Evolutionary conservation across 257 asterid genomes (phyloP).

Genomic region (Schizonepeta tenuifolia): DNA sequence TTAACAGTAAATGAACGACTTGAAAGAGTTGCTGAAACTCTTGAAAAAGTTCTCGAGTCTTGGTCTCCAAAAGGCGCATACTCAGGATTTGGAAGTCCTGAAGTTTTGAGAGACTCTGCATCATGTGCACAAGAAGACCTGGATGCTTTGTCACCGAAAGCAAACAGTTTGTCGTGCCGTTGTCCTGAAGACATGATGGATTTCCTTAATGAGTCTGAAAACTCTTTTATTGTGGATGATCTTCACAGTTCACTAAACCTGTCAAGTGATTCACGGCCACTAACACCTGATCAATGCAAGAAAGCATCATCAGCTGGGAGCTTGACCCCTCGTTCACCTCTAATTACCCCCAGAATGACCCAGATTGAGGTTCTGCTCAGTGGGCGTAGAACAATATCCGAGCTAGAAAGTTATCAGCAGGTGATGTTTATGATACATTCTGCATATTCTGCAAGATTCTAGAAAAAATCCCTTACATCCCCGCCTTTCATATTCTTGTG

Average conservation of each 20-base stretch:
- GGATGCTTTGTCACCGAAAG: constrained; percentile 56
- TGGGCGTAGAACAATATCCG: constrained; percentile 71
- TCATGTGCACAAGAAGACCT: constrained; percentile 49
- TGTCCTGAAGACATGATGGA: constrained; percentile 60
- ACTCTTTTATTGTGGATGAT: constrained; percentile 48
- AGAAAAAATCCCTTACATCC: constrained; percentile 6
- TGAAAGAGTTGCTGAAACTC: constrained; percentile 80
- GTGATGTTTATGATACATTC: constrained; percentile 43
- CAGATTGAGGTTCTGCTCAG: constrained; percentile 77
- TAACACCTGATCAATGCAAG: constrained; percentile 53
- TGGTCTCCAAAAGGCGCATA: constrained; percentile 68
- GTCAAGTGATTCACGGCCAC: constrained; percentile 45
- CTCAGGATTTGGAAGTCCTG: constrained; percentile 62
- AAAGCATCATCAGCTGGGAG: constrained; percentile 69
- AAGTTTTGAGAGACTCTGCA: constrained; percentile 46
- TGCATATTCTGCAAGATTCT: constrained; percentile 31
- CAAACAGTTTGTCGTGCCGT: constrained; percentile 45
- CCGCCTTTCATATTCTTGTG: constrained; percentile 16
- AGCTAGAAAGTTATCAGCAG: constrained; percentile 88
- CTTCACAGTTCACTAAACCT: constrained; percentile 43
- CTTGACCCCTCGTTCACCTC: constrained; percentile 92
- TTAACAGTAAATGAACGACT: constrained; percentile 82
- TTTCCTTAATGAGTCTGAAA: constrained; percentile 52
- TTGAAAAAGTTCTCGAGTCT: constrained; percentile 85
- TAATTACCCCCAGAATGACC: constrained; percentile 77